These are phyloP conservation scores for Yamadazyma laniorum DNA, from an alignment of 805 yeast genomes.

Conservation along the genomic window DNA sequence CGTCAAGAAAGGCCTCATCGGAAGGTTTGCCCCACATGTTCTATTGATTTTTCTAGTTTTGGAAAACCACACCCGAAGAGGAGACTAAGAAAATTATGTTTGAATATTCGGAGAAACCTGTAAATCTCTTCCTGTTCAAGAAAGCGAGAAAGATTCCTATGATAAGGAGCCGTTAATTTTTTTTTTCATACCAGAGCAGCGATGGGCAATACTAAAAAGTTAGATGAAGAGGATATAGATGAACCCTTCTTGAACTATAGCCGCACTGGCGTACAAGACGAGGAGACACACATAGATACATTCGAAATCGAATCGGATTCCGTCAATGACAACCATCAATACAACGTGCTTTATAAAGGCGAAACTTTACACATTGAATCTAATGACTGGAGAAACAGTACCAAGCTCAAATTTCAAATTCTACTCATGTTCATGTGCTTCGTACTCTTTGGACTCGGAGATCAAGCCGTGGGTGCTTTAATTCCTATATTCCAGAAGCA, in stretches of 20 bases:
- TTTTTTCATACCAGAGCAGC: not conserved
- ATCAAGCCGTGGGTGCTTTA: constrained; percentile 60
- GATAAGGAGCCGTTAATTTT: not conserved
- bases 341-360: constrained; percentile 24
- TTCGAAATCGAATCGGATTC: constrained; percentile 1
- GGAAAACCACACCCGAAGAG: no score
- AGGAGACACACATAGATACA: constrained; percentile 1
- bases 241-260: constrained; percentile 11
- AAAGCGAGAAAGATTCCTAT: not conserved
- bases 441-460: constrained; percentile 52
- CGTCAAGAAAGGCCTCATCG: no score
- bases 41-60: no score
- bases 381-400: constrained; percentile 37
- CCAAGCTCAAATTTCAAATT: constrained; percentile 44
- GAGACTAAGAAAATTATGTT: no score
- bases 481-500: constrained; percentile 50
- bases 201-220: not conserved
- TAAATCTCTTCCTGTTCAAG: not conserved
- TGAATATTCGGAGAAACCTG: no score
- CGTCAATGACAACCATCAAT: not conserved
- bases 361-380: constrained; percentile 33
- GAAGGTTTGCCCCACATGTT: no score
- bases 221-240: constrained; percentile 3
- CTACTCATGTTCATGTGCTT: constrained; percentile 38
- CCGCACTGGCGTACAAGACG: constrained; percentile 1